A percentile compares a stretch with the other conserved stretches of the same genome.
phyloP scores from a whole-genome alignment of 1,139 yeast genomes.

The Saccharomyces pastorianus region DNA sequence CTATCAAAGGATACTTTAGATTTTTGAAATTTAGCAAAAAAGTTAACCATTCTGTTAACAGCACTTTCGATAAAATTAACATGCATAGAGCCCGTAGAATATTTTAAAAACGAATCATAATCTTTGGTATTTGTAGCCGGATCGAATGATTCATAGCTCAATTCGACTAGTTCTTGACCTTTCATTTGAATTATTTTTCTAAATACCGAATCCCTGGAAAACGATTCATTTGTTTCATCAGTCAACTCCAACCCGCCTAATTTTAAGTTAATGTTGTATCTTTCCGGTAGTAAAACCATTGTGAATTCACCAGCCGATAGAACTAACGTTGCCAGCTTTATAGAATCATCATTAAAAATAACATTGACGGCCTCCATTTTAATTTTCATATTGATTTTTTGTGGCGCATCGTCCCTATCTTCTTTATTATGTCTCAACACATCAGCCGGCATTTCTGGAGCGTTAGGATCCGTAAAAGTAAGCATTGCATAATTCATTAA shows the following conservation, averaged over 20 bases:
- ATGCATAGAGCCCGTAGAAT: conserved; percentile 67
- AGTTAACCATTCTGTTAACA: conserved; percentile 56
- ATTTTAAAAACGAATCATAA: conserved; percentile 52
- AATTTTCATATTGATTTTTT: conserved; percentile 61
- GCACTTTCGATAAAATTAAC: conserved; percentile 79
- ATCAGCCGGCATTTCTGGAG: conserved; percentile 61
- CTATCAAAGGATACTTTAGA: conserved; percentile 84
- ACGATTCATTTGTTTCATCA: conserved; percentile 66
- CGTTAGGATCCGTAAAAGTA: conserved; percentile 78
- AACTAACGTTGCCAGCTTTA: conserved; percentile 69
- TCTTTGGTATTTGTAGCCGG: conserved; percentile 39
- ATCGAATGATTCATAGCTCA: conserved; percentile 76
- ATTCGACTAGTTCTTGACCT: conserved; percentile 75
- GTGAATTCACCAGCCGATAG: conserved; percentile 66
- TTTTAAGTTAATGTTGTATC: conserved; percentile 64
- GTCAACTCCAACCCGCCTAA: conserved; percentile 74
- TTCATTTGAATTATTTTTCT: conserved; percentile 70
- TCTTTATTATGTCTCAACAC: conserved; percentile 56
- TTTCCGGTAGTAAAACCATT: conserved; percentile 65
- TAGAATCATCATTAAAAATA: conserved; percentile 75
- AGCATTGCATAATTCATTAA: conserved; percentile 73
- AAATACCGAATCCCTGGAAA: conserved; percentile 43
- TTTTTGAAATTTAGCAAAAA: conserved; percentile 63
- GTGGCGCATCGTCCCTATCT: conserved; percentile 53
- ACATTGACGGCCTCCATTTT: conserved; percentile 66